phyloP scores from a whole-genome alignment of 2,329 filamentous ascomycete genomes.

The Botrytis tulipae region DNA sequence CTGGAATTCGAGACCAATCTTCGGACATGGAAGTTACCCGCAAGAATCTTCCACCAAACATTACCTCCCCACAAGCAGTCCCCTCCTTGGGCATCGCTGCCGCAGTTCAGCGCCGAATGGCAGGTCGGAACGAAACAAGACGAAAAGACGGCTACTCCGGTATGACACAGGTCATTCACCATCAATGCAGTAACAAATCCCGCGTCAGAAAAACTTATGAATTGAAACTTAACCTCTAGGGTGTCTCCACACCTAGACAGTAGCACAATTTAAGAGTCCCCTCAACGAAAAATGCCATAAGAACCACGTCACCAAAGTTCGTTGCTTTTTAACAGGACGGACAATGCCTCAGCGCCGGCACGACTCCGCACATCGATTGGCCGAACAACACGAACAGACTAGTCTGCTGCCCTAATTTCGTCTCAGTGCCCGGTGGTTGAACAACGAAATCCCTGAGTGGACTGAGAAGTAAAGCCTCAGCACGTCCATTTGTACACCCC shows the following conservation, averaged over 20 bases:
- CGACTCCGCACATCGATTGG: slow-evolving; percentile 12
- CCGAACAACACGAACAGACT: slow-evolving; percentile 10
- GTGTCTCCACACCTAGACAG: slow-evolving; percentile 11
- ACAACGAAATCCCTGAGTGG: slow-evolving; percentile 8
- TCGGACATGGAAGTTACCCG: slow-evolving; percentile 1
- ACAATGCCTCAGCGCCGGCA: slow-evolving; percentile 16
- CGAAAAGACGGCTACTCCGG: slow-evolving; percentile 12
- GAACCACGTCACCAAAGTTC: slow-evolving; percentile 12
- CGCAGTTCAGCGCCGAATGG: neutral
- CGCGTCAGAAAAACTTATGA: slow-evolving; percentile 1
- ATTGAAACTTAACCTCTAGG: slow-evolving; percentile 8
- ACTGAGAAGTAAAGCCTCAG: slow-evolving; percentile 7
- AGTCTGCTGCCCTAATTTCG: slow-evolving; percentile 18
- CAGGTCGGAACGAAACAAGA: slow-evolving; percentile 14
- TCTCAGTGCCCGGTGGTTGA: slow-evolving; percentile 15
- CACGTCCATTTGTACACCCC: slow-evolving; percentile 7
- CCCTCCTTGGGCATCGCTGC: slow-evolving; percentile 10
- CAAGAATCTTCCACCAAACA: slow-evolving; percentile 14
- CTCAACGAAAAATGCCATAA: slow-evolving; percentile 10
- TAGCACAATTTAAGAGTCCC: slow-evolving; percentile 3
- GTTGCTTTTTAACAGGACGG: slow-evolving; percentile 16
- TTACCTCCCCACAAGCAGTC: slow-evolving; percentile 3
- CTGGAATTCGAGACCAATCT: slow-evolving; percentile 1
- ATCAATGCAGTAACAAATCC: slow-evolving; percentile 16
- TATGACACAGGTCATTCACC: slow-evolving; percentile 8